A percentile compares a stretch with the other conserved stretches of the same genome.
These are phyloP conservation scores for Penicillium goetzii DNA, from an alignment of 495 filamentous ascomycete genomes.

Conservation along the genomic window DNA sequence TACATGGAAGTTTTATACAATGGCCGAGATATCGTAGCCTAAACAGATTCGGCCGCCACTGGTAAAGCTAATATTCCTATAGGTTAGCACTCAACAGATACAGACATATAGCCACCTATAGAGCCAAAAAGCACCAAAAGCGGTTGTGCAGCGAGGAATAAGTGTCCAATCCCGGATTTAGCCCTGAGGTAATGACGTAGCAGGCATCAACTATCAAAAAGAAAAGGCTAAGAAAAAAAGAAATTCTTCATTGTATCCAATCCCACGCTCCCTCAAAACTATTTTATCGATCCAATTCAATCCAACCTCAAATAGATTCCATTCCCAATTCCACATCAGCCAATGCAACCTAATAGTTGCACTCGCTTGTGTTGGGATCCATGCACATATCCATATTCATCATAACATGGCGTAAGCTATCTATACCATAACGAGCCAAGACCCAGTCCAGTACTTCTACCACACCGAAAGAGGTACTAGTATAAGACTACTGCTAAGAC, in stretches of 20 bases:
- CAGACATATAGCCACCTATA: too few species aligned
- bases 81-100: too few species aligned
- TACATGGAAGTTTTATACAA: too few species aligned
- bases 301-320: background rate
- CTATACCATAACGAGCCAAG: background rate
- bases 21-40: too few species aligned
- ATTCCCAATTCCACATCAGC: background rate
- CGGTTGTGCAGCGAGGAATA: too few species aligned
- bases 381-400: background rate
- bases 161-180: too few species aligned
- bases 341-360: background rate
- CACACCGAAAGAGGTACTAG: background rate
- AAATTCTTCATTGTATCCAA: background rate
- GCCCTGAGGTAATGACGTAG: background rate
- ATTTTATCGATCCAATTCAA: background rate
- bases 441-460: background rate
- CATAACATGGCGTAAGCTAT: constrained; percentile 1
- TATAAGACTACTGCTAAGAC: background rate
- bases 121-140: too few species aligned
- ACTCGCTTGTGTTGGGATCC: background rate
- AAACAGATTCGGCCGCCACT: too few species aligned
- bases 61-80: too few species aligned
- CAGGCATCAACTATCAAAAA: background rate
- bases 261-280: background rate
- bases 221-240: background rate